phyloP scores from a whole-genome alignment of 169 alveolate genomes.

The Miamiensis avidus region DNA sequence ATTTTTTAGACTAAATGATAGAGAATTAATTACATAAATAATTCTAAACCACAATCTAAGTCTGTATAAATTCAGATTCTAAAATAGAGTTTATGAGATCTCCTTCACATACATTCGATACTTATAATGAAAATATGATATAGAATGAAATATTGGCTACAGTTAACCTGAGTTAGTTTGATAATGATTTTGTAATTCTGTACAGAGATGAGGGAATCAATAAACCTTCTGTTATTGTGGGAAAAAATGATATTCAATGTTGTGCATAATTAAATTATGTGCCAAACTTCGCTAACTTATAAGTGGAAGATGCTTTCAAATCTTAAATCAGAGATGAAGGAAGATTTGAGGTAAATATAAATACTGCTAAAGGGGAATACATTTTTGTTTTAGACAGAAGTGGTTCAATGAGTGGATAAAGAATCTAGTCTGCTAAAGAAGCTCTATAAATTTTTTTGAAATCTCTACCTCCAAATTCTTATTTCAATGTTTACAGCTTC shows the following conservation, averaged over 20 bases:
- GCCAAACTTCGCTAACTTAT: background rate
- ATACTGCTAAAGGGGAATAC: slow-evolving; percentile 30
- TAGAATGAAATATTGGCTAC: no score
- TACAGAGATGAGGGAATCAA: background rate
- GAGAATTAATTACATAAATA: no score
- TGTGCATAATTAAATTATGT: background rate
- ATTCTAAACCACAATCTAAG: no score
- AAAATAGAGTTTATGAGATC: no score
- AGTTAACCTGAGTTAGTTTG: no score
- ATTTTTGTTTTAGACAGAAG: slow-evolving; percentile 57
- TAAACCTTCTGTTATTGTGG: background rate
- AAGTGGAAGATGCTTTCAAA: background rate
- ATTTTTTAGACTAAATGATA: no score
- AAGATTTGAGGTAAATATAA: background rate
- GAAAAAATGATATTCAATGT: background rate
- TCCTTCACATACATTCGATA: no score
- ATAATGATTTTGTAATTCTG: background rate
- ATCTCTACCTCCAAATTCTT: slow-evolving; percentile 43
- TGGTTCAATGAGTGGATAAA: slow-evolving; percentile 58
- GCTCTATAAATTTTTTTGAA: slow-evolving; percentile 50
- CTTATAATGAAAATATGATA: no score
- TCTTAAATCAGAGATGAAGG: background rate
- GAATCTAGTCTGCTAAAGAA: slow-evolving; percentile 44
- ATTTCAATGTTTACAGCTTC: slow-evolving; percentile 50
- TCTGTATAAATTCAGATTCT: no score